Evolutionary conservation across 2,329 filamentous ascomycete species (phyloP).

Genomic region (Fusarium sp.): DNA sequence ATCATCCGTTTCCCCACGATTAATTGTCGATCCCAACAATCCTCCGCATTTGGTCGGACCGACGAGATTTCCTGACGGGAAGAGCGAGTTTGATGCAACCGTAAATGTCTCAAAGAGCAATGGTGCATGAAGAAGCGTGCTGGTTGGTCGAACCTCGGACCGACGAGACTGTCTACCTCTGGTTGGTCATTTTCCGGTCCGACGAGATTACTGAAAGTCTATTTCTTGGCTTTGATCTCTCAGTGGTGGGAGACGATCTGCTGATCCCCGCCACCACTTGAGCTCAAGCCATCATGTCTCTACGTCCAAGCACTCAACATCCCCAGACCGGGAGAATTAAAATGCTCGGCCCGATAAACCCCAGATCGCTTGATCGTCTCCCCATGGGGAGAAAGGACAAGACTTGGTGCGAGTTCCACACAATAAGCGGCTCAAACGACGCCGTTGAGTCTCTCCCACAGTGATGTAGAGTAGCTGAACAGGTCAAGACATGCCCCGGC

Average conservation of each 20-base stretch:
- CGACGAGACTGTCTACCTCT: background rate
- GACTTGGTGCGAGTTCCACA: background rate
- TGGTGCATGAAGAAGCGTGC: background rate
- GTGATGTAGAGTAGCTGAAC: background rate
- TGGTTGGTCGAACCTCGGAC: conserved; percentile 40
- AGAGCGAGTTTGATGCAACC: background rate
- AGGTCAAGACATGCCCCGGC: background rate
- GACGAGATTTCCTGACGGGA: background rate
- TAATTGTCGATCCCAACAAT: background rate
- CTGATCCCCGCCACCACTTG: conserved; percentile 6
- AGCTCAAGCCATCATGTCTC: background rate
- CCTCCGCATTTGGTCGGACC: conserved; percentile 32
- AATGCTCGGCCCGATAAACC: conserved; percentile 32
- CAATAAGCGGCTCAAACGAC: background rate
- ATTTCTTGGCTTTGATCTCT: background rate
- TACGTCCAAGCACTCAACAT: background rate
- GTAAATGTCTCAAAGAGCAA: background rate
- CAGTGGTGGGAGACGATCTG: conserved; percentile 1
- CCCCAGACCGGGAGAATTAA: background rate
- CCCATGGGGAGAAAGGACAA: conserved; percentile 25
- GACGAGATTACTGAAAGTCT: conserved; percentile 8
- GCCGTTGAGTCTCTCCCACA: background rate
- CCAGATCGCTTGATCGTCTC: conserved; percentile 22
- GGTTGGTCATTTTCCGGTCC: conserved; percentile 42
- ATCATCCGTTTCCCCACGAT: conserved; percentile 13